Conservation (phyloP, 305 asterid genomes). For the Withania somnifera region DNA sequence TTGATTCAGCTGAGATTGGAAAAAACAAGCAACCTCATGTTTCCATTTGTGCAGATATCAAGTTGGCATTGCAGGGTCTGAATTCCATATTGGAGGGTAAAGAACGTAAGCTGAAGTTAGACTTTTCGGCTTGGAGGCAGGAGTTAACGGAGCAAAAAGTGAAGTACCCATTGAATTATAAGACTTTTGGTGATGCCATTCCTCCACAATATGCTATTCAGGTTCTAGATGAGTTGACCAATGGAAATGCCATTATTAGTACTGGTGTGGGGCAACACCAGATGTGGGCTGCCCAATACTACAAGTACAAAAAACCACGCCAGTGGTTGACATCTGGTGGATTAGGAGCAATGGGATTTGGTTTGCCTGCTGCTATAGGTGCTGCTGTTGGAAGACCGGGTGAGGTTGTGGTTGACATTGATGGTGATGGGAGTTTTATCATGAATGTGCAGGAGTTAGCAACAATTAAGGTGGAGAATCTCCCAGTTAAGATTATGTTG, state of each 20-base stretch:
- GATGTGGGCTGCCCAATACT: constrained; percentile 38
- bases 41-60: constrained; percentile 30
- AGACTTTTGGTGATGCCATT: constrained; percentile 24
- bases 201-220: constrained; percentile 38
- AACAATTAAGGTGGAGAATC: constrained; percentile 29
- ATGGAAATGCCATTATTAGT: constrained; percentile 25
- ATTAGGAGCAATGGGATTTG: constrained; percentile 41
- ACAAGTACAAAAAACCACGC: constrained; percentile 23
- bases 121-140: constrained; percentile 31
- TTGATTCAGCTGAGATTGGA: constrained; percentile 33
- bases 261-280: constrained; percentile 46
- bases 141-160: constrained; percentile 28
- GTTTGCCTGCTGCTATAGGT: constrained; percentile 41
- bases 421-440: constrained; percentile 40
- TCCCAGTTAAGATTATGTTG: constrained; percentile 32
- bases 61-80: constrained; percentile 29
- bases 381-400: constrained; percentile 34
- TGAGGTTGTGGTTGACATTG: constrained; percentile 32
- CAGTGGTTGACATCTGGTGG: constrained; percentile 39
- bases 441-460: constrained; percentile 47
- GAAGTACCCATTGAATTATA: constrained; percentile 17
- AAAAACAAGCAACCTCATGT: constrained; percentile 38
- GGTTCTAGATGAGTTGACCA: constrained; percentile 30
- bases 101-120: neutral
- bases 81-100: constrained; percentile 20